These are phyloP conservation scores for Buddleja alternifolia DNA, from an alignment of 257 asterid genomes.

Conservation along the genomic window DNA sequence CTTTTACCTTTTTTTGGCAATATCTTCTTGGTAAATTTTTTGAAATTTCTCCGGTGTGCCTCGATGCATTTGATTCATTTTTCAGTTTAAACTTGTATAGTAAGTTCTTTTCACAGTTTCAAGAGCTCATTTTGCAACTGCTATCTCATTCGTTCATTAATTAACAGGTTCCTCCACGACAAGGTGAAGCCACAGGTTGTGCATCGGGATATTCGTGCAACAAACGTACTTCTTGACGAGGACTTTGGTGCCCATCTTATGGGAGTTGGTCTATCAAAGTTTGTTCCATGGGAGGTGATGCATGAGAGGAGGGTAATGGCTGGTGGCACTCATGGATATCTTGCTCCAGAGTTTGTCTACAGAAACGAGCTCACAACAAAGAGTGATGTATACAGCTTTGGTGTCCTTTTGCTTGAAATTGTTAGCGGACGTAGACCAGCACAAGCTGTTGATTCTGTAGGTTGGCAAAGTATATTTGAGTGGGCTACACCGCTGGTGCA, in stretches of 20 bases:
- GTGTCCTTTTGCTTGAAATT: constrained; percentile 91
- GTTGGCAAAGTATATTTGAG: constrained; percentile 98
- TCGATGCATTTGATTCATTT: too few relatives aligned
- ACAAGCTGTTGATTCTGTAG: constrained; percentile 93
- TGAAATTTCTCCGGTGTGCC: too few relatives aligned
- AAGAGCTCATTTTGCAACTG: background rate
- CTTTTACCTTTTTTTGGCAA: background rate
- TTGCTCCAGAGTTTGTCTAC: constrained; percentile 96
- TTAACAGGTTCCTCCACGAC: constrained; percentile 87
- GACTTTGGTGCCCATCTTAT: constrained; percentile 92
- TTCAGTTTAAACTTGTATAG: too few relatives aligned
- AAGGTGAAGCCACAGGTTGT: constrained; percentile 99
- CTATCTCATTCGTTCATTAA: constrained; percentile 15
- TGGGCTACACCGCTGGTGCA: constrained; percentile 99
- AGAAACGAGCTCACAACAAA: constrained; percentile 94
- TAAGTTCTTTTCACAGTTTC: background rate
- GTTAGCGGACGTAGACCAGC: constrained; percentile 94
- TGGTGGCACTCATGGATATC: constrained; percentile 98
- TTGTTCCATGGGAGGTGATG: constrained; percentile 97
- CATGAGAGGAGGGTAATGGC: constrained; percentile 96
- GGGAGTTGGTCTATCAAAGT: constrained; percentile 98
- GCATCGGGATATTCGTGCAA: constrained; percentile 92
- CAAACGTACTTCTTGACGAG: constrained; percentile 93
- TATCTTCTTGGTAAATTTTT: background rate
- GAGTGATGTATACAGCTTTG: constrained; percentile 99